Evolutionary conservation across 495 filamentous ascomycete species (phyloP).

Genomic region (Xylaria nigripes): DNA sequence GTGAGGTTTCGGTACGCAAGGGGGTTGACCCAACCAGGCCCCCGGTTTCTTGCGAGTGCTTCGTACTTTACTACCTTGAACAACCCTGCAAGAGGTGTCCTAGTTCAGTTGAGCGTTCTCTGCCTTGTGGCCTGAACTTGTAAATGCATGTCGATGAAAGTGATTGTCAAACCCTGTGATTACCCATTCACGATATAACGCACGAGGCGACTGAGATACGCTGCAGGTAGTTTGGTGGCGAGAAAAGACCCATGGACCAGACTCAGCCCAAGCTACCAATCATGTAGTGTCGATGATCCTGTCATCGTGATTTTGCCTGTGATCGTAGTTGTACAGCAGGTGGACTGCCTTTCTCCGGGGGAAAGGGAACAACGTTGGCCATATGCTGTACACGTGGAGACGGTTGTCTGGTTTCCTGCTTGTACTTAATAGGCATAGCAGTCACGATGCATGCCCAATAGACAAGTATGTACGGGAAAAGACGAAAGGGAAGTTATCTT

Average conservation of each 20-base stretch:
- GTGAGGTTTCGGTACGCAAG: too few species aligned
- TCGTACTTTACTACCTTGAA: too few species aligned
- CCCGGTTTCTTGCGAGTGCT: too few species aligned
- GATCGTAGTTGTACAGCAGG: not conserved
- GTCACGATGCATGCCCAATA: not conserved
- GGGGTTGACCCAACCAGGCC: too few species aligned
- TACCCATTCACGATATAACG: too few species aligned
- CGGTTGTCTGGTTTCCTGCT: not conserved
- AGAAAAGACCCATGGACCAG: not conserved
- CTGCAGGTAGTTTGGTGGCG: not conserved
- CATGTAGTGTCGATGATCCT: not conserved
- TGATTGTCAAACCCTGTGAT: conserved; percentile 1
- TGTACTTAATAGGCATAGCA: not conserved
- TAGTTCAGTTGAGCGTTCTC: not conserved
- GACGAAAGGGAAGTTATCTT: not conserved
- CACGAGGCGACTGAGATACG: not conserved
- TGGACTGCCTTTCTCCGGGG: not conserved
- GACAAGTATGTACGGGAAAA: too few species aligned
- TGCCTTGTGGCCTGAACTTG: not conserved
- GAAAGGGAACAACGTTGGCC: not conserved
- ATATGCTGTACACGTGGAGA: not conserved
- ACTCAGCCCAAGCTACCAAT: not conserved
- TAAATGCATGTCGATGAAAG: conserved; percentile 10
- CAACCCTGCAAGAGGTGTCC: too few species aligned
- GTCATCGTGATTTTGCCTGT: not conserved